Percentiles rank a stretch among this genome's conserved stretches.
These are phyloP conservation scores for Penicillium sclerotigenum DNA, from an alignment of 2,329 filamentous ascomycete species.

Conservation along the genomic window DNA sequence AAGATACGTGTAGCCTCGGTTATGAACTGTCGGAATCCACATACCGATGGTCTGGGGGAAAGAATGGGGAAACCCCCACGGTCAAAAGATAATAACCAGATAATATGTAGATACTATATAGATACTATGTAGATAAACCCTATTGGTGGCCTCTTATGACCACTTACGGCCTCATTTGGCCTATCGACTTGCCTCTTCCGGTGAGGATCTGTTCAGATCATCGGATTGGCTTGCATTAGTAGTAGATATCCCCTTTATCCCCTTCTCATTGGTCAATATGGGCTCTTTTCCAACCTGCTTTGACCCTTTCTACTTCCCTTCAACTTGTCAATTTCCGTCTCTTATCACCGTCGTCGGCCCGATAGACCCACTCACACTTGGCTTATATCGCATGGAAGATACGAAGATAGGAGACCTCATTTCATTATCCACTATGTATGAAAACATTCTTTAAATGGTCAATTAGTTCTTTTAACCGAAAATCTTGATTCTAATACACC, in stretches of 20 bases:
- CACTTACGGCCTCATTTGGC: no score
- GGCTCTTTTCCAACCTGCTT: background rate
- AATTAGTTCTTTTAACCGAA: background rate
- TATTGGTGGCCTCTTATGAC: no score
- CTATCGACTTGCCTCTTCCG: background rate
- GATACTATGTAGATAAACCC: no score
- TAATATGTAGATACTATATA: no score
- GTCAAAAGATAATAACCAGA: background rate
- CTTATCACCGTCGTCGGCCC: conserved; percentile 19
- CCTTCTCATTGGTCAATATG: background rate
- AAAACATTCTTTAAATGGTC: background rate
- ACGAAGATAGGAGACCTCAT: background rate
- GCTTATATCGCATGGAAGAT: background rate
- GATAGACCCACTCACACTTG: conserved; percentile 5
- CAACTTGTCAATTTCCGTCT: background rate
- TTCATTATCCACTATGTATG: background rate
- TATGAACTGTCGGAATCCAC: conserved; percentile 24
- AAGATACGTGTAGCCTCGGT: background rate
- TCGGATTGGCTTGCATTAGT: background rate
- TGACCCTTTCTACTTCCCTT: background rate
- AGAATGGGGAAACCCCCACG: conserved; percentile 4
- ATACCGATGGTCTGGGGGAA: conserved; percentile 24
- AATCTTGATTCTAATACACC: background rate
- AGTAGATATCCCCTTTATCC: no score
- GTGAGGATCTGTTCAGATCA: background rate